A percentile compares a stretch with the other conserved stretches of the same genome.
Conservation (phyloP, 2,329 filamentous ascomycete species). For the Fusarium anguioides region DNA sequence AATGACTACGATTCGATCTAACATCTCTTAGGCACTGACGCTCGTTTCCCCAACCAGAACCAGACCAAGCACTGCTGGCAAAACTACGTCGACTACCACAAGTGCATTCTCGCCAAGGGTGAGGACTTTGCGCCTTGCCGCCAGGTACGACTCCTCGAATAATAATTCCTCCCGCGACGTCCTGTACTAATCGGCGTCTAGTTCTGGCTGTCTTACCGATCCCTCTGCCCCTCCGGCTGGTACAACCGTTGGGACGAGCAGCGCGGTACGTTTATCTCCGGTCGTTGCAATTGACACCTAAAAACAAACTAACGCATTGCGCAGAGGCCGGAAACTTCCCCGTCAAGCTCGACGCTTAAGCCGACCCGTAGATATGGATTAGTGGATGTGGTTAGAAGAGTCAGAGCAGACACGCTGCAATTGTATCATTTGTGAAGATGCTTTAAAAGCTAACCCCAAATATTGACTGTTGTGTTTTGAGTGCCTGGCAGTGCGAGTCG, state of each 20-base stretch:
- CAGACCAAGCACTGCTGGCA: conserved; percentile 99
- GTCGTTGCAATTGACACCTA: neutral
- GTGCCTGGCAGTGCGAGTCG: conserved; percentile 7
- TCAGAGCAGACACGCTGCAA: conserved; percentile 50
- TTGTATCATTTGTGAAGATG: conserved; percentile 52
- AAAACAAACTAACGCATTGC: conserved; percentile 45
- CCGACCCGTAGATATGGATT: conserved; percentile 37
- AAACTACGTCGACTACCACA: conserved; percentile 99
- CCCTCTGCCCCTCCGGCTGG: conserved; percentile 96
- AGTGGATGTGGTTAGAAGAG: conserved; percentile 46
- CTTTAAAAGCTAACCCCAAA: conserved; percentile 44
- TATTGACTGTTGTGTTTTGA: conserved; percentile 37
- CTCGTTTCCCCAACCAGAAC: conserved; percentile 98
- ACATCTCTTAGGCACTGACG: conserved; percentile 83
- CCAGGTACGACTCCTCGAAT: conserved; percentile 71
- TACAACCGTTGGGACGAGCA: conserved; percentile 96
- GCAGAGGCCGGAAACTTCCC: conserved; percentile 77
- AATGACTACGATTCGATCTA: conserved; percentile 27
- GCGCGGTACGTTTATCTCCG: conserved; percentile 74
- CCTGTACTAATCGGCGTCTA: conserved; percentile 54
- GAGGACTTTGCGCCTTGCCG: conserved; percentile 98
- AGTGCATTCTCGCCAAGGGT: conserved; percentile 98
- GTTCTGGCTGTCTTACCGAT: conserved; percentile 98
- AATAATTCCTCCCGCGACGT: neutral
- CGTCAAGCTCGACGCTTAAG: conserved; percentile 70